Evolutionary conservation across 2,329 filamentous ascomycete genomes (phyloP), one percentile per base, ranked within the genome.

Genomic region (Cladobotryum mycophilum): DNA sequence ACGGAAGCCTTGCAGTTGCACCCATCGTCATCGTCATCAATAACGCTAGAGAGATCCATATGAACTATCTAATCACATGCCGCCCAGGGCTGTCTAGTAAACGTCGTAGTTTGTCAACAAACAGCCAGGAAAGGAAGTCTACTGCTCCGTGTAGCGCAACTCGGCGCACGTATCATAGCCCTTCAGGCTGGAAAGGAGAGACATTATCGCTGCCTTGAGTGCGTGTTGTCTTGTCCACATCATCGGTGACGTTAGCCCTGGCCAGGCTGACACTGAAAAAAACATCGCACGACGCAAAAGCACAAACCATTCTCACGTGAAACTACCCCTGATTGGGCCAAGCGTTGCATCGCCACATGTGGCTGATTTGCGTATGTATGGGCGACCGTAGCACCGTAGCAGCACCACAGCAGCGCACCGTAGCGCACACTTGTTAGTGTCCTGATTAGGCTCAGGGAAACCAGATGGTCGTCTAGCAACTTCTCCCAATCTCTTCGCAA

Each of bases 381-480:
- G 6, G 9, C 25, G 9, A 30, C 20, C 20, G 20, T 20, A 20
- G 20, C 20, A 20, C 20, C 20, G 20, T 20, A 20, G 20, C 20
- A 20, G 20, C 20, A 20, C 20, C 20, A 5, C 20, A 30, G 25
- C 25, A 30, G 25, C 22, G 22, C 6, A 30, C 25, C 9, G 25
- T 30, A 30, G 6, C 25, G 6, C 25, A 30, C 25, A 55, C 46
- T 40, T 45, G 52, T 53, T 60, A 62, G 61, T 61, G 56, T 55
- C 58, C 54, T 59, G 48, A 54, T 65, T 58, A 58, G 63, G 64
- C 64, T 65, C 60, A 53, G 58, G 57, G 35, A 62, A 62, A 61
- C 56, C 62, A 56, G 61, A 58, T 62, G 25, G 61, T 60, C 60
- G 61, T 59, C 58, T 58, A 59, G 60, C 55, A 58, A 62, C 56